These are phyloP conservation scores for Lipomyces starkeyi DNA, from an alignment of 805 yeast genomes.

Conservation along the genomic window DNA sequence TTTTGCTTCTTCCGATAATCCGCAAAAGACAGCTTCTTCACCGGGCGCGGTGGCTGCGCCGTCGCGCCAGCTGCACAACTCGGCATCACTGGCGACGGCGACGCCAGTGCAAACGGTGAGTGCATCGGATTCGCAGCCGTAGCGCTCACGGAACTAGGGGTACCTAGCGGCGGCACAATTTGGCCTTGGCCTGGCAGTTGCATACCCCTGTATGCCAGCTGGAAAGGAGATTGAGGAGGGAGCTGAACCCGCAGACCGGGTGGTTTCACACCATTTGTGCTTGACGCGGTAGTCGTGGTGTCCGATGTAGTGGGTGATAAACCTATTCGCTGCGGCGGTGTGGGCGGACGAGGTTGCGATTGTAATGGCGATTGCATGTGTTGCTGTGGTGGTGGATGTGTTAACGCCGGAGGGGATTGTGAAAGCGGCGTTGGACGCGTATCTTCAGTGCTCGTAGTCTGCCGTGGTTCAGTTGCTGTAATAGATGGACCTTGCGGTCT, in stretches of 20 bases:
- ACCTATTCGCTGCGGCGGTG: conserved; percentile 2
- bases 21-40: conserved; percentile 41
- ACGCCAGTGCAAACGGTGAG: conserved; percentile 5
- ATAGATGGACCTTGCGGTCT: not conserved
- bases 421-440: not conserved
- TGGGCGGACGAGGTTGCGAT: conserved; percentile 3
- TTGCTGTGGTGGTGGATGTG: conserved; percentile 6
- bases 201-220: not conserved
- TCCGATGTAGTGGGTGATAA: conserved; percentile 6
- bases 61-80: conserved; percentile 10
- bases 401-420: not conserved
- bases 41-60: conserved; percentile 36
- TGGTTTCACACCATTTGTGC: conserved; percentile 8
- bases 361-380: conserved; percentile 8
- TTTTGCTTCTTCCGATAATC: conserved; percentile 40
- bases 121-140: conserved; percentile 7
- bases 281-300: not conserved
- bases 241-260: conserved; percentile 15
- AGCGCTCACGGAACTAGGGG: not conserved
- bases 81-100: conserved; percentile 11
- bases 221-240: conserved; percentile 8
- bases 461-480: conserved; percentile 3
- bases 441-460: conserved; percentile 8
- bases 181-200: not conserved
- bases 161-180: conserved; percentile 9